These are phyloP conservation scores for Stygiomarasmius scandens DNA, from an alignment of 1,284 basidiomycete species.

Conservation along the genomic window DNA sequence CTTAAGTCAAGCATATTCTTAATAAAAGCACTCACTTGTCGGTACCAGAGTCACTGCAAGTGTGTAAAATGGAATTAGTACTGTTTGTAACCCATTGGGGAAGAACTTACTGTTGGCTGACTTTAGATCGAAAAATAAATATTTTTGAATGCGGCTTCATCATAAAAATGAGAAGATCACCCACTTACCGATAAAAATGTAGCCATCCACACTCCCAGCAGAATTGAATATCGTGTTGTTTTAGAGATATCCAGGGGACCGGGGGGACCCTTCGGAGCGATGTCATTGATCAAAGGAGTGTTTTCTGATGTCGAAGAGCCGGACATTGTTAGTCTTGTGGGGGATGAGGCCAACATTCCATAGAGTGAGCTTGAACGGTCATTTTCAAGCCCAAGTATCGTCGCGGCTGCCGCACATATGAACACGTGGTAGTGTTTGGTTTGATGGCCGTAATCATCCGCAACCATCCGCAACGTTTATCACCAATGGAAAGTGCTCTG, in stretches of 20 bases:
- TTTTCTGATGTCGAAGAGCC: background rate
- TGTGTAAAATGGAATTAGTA: conserved; percentile 27
- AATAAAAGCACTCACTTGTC: conserved; percentile 21
- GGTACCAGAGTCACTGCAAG: conserved; percentile 45
- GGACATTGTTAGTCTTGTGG: background rate
- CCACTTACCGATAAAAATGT: conserved; percentile 67
- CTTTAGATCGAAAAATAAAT: conserved; percentile 34
- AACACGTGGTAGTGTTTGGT: too few species aligned
- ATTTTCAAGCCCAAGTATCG: too few species aligned
- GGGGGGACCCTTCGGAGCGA: background rate
- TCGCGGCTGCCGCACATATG: too few species aligned
- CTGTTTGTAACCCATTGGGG: conserved; percentile 5
- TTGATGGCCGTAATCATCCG: too few species aligned
- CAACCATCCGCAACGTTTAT: too few species aligned
- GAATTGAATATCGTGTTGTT: conserved; percentile 58
- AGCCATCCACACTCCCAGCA: conserved; percentile 68
- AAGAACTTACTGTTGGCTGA: conserved; percentile 57
- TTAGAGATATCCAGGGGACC: conserved; percentile 63
- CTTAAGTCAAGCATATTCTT: too few species aligned
- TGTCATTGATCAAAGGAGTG: background rate
- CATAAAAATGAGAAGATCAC: conserved; percentile 11
- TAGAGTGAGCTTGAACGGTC: too few species aligned
- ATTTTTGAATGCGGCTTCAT: too few species aligned
- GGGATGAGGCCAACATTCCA: too few species aligned
- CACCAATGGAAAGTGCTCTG: too few species aligned